A percentile compares a stretch with the other conserved stretches of the same genome.
phyloP scores from a whole-genome alignment of 176 grass and related monocot genomes.

The Melocanna baccifera region DNA sequence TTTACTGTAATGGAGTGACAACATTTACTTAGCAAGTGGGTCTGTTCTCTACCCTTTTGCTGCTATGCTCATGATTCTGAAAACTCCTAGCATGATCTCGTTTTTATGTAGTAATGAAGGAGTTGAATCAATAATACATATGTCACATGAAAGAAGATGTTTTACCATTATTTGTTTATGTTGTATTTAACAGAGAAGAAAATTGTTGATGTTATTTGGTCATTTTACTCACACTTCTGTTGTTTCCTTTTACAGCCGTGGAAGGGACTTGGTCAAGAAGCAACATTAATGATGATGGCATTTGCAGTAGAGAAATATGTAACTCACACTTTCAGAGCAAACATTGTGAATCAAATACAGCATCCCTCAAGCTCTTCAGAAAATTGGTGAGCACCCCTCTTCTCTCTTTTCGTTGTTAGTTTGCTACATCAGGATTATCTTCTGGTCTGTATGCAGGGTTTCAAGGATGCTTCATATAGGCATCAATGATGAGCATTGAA shows the following conservation, averaged over 20 bases:
- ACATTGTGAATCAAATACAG: slow-evolving; percentile 79
- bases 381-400: slow-evolving; percentile 55
- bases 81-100: not conserved
- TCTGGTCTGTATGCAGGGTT: slow-evolving; percentile 50
- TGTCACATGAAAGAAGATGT: not conserved
- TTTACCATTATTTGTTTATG: not conserved
- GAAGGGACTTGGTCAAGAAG: slow-evolving; percentile 78
- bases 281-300: slow-evolving; percentile 72
- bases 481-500: too few species aligned
- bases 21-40: not conserved
- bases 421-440: slow-evolving; percentile 21
- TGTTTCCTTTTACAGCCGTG: slow-evolving; percentile 40
- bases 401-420: not conserved
- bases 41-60: not conserved
- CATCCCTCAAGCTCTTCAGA: slow-evolving; percentile 77
- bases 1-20: not conserved
- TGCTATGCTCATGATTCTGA: not conserved
- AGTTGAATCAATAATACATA: slow-evolving; percentile 4
- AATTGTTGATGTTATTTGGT: not conserved
- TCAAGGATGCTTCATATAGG: slow-evolving; percentile 58
- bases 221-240: not conserved
- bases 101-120: not conserved
- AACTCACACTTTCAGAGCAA: slow-evolving; percentile 75
- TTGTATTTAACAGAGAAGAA: not conserved
- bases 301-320: slow-evolving; percentile 67